phyloP scores from a whole-genome alignment of 2,329 filamentous ascomycete species.

The Aspergillus niger region DNA sequence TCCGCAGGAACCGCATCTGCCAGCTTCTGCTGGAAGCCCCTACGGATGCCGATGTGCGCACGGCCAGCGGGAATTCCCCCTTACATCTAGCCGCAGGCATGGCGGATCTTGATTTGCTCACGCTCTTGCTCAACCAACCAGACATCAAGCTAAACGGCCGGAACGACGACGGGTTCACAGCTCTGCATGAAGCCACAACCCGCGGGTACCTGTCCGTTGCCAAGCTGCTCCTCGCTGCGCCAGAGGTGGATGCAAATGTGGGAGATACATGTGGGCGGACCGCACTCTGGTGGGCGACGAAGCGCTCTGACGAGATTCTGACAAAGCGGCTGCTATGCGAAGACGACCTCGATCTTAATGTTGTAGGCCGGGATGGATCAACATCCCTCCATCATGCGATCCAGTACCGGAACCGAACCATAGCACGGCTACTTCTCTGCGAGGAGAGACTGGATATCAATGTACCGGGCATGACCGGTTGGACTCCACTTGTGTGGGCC shows the following conservation, averaged over 20 bases:
- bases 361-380: not conserved
- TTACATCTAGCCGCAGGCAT: too few species aligned
- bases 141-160: not conserved
- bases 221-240: conserved; percentile 2
- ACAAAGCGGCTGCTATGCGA: conserved; percentile 2
- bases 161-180: not conserved
- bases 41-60: too few species aligned
- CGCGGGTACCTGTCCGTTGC: conserved; percentile 2
- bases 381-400: conserved; percentile 1
- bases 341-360: not conserved
- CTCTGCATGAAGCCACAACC: conserved; percentile 30
- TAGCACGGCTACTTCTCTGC: not conserved
- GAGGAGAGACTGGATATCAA: conserved; percentile 1
- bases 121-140: too few species aligned
- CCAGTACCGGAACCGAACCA: not conserved
- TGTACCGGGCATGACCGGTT: not conserved
- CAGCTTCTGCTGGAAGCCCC: too few species aligned
- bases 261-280: not conserved
- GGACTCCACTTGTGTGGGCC: not conserved
- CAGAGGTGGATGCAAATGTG: conserved; percentile 2
- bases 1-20: too few species aligned
- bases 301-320: not conserved
- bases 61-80: too few species aligned
- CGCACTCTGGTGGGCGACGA: conserved; percentile 4
- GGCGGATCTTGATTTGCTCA: too few species aligned